Conservation (phyloP, 352 stramenopile species). For the Globisporangium spiculum region DNA sequence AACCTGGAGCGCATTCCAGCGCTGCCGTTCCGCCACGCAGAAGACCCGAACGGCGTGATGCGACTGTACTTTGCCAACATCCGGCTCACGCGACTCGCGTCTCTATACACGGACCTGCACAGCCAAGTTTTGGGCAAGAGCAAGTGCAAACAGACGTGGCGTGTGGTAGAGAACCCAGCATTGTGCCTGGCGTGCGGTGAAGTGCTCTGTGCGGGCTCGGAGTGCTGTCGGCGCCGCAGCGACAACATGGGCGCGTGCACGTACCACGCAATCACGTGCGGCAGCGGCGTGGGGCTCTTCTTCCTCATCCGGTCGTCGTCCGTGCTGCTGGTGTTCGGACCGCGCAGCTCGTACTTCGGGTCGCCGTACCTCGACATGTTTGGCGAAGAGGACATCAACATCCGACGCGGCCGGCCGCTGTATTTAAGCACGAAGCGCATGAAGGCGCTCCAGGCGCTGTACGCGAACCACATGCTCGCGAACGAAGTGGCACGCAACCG, state of each 20-base stretch:
- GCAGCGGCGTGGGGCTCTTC: constrained; percentile 69
- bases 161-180: constrained; percentile 72
- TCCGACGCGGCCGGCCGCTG: constrained; percentile 69
- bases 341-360: constrained; percentile 79
- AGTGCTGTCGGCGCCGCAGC: constrained; percentile 70
- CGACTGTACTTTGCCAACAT: constrained; percentile 65
- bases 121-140: constrained; percentile 64
- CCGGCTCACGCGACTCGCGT: constrained; percentile 57
- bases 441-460: constrained; percentile 63
- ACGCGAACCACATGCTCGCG: constrained; percentile 76
- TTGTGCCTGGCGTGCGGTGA: constrained; percentile 78
- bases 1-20: constrained; percentile 53
- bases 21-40: constrained; percentile 50
- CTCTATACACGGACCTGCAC: constrained; percentile 77
- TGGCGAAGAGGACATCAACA: constrained; percentile 85
- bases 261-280: constrained; percentile 69
- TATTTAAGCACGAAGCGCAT: constrained; percentile 76
- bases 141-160: constrained; percentile 72
- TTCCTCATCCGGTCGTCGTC: constrained; percentile 82
- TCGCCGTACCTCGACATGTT: constrained; percentile 88
- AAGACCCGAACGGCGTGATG: constrained; percentile 27
- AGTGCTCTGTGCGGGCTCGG: constrained; percentile 74
- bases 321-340: constrained; percentile 70
- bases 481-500: constrained; percentile 82
- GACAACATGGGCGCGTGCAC: constrained; percentile 77